Evolutionary conservation across 2,329 filamentous ascomycete genomes (phyloP), one percentile per base, ranked within the genome.

Genomic region (Aureobasidium lini): DNA sequence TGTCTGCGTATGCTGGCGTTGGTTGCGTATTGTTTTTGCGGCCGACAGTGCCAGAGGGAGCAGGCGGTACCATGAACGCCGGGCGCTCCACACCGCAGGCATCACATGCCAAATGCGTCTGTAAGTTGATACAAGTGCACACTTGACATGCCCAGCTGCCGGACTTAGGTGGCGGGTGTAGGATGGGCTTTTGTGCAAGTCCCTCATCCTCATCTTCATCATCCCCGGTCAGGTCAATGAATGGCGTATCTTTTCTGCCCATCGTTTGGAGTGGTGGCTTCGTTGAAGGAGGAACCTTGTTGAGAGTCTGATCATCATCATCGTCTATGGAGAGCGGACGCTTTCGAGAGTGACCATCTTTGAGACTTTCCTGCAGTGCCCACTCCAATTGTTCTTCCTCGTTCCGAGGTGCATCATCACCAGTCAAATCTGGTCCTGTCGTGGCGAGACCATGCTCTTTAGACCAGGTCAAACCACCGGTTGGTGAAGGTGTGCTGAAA

Each of bases 101-200:
- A 61, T 84, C 84, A 69, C 84, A 87, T 46, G 78, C 77, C 10
- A 85, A 76, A 64, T 79, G 84, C 29, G 78, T 77, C n/a, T 80
- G 66, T 1, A 82, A 80, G 62, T 87, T 87, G 61, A 82, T 76
- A 39, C 85, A 78, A 0, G 84, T 87, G 70, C 84, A 87, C 61
- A 80, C 76, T 10, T 79, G 75, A 66, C 84, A 87, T 28, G 77
- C 75, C 84, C 84, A 87, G 13, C 11, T 28, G 11, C 9, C 46
- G 23, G 46, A n/a, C 8, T 37, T 23, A 8, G 40, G 15, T 23
- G 37, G 23, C 10, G 40, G 28, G 11, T 34, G 39, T 11, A 4
- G 15, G 8, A 29, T 23, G 9, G 23, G 23, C 11, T 1, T 23
- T 8, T 28, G 3, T 2, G 15, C n/a, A 2, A 23, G 32, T 1